Evolutionary conservation across 2,329 filamentous ascomycete species (phyloP), one percentile per base, ranked within the genome.

Genomic region (Erysiphe pisi): DNA sequence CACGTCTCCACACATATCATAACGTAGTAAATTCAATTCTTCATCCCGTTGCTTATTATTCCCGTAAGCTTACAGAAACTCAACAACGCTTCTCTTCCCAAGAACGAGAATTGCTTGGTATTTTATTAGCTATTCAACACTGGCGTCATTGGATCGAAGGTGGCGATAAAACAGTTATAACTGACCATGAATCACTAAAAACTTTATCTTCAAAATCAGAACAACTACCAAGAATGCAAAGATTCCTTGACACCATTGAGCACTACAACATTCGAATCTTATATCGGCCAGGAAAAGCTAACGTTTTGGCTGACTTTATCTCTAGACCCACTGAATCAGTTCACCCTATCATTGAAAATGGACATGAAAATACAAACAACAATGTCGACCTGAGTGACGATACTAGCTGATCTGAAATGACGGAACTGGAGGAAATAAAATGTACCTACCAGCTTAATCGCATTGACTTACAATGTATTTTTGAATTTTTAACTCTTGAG

Each of bases 381-480:
- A 2, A 1, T 36, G 31, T 36, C 31, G 31, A 36, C 6, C 31
- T 36, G 31, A 6, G 31, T 36, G 31, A 36, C 31, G 31, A 36
- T 36, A 36, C 31, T 36, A 36, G 31, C 31, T 6, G 31, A 36
- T 36, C 31, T 6, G 31, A 36, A 36, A 36, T 6, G 31, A 36
- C 31, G 31, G 31, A 36, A 36, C 6, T 36, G 31, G 31, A 36
- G 31, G 31, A 36, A 36, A 36, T 36, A 68, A 14, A 68, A 31
- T 28, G 36, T 36, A 25, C 16, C 40, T 25, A 68, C 18, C n/a
- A 4, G 9, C 28, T 68, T 12, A 68, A 68, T 36, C 61, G 61
- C 61, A 68, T 68, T 14, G 61, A 68, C 25, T 36, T 68, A 68
- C n/a, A 68, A 68, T 68, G n/a, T 36, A 68, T 68, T 68, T 68